Base-by-base conservation (phyloP, 2,329 filamentous ascomycete genomes). In the Nothopassalora personata region DNA sequence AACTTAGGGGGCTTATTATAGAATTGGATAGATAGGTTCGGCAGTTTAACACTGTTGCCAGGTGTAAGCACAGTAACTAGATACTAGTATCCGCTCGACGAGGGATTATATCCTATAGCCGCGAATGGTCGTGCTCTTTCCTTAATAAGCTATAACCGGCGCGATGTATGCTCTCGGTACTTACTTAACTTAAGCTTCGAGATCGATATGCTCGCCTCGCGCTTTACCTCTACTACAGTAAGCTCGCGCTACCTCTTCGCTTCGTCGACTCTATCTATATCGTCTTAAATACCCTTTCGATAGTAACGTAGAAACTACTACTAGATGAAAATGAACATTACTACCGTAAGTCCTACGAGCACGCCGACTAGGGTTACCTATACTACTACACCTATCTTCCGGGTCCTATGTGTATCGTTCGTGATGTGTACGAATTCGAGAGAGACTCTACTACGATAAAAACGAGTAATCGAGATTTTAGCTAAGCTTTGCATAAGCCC, bases 321-420 rank as follows among this genome's bases (percentile, higher is more conserved):
- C 64, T 64, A 70, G 56, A 70, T 55, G 54, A 68, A 67, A 46
- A 63, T 30, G 46, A 70, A 62, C 43, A 60, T 62, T 13, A 58
- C 33, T 30, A 64, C 60, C 33, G 63, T 61, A 9, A 71, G 57
- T 23, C 46, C 68, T 23, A 53, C 64, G 18, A 71, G 64, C 11
- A 69, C 59, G 55, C 66, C 68, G 11, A 69, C 66, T 34, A 68
- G 69, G 7, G 69, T 57, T n/a, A 63, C 66, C 61, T 62, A 67
- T 33, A 60, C 30, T 50, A 60, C 34, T 19, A 58, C 46, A 46
- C 60, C 65, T 64, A 68, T 68, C 50, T 8, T 59, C 36, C 18
- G 6, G 11, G 36, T 43, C 11, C 3, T 43, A 6, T 6, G 15
- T 18, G 7, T 43, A 15, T 13, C 11, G 31, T 33, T 33, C 10